Conservation (phyloP, 345 rosid genomes). For the Arabidopsis thaliana region TAIR10.1 NC_003074.8:5761001-5761500, state of each 20-base stretch:
- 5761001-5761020: conserved; percentile 49
- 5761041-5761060: conserved; percentile 62
- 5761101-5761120: conserved; percentile 1
- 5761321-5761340: conserved; percentile 11
- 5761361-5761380: neutral
- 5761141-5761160: neutral
- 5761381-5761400: neutral
- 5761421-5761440: conserved; percentile 12
- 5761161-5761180: neutral
- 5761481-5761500: neutral
- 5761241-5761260: neutral
- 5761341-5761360: conserved; percentile 28
- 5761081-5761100: neutral
- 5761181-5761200: neutral
- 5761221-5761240: neutral
- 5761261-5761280: conserved; percentile 4
- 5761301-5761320: conserved; percentile 31
- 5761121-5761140: neutral
- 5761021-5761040: conserved; percentile 54
- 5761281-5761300: conserved; percentile 19
- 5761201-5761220: neutral
- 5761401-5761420: neutral
- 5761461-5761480: neutral
- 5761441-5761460: neutral
- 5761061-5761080: conserved; percentile 50